A percentile compares a stretch with the other conserved stretches of the same genome.
Evolutionary conservation across 2,329 filamentous ascomycete genomes (phyloP).

Genomic region (Penicillium oxalicum): DNA sequence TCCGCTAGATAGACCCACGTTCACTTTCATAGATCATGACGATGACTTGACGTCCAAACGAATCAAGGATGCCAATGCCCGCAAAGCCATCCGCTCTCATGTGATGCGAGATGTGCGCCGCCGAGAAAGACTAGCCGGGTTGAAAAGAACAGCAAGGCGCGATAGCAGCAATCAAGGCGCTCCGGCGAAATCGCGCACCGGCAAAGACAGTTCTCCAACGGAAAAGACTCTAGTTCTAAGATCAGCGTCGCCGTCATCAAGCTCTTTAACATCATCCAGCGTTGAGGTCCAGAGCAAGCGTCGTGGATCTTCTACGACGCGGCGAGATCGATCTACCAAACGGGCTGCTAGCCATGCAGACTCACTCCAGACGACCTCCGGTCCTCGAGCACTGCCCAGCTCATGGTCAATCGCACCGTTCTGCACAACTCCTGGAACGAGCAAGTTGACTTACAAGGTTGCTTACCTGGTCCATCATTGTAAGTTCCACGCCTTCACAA

Average conservation of each 20-base stretch:
- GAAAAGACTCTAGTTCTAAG: conserved; percentile 13
- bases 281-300: background rate
- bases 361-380: conserved; percentile 12
- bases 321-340: conserved; percentile 12
- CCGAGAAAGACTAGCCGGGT: conserved; percentile 34
- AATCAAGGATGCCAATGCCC: conserved; percentile 35
- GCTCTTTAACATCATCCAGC: conserved; percentile 1
- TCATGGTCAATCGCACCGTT: conserved; percentile 27
- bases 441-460: conserved; percentile 22
- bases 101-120: conserved; percentile 41
- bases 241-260: conserved; percentile 11
- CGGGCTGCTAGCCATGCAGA: conserved; percentile 17
- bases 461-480: conserved; percentile 30
- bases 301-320: conserved; percentile 6
- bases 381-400: background rate
- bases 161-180: conserved; percentile 15
- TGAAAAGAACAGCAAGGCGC: conserved; percentile 31
- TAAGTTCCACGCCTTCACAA: conserved; percentile 15
- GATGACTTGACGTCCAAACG: conserved; percentile 35
- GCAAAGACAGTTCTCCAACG: conserved; percentile 6
- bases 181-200: conserved; percentile 6
- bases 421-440: conserved; percentile 26
- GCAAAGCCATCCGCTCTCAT: conserved; percentile 39
- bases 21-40: conserved; percentile 40
- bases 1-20: conserved; percentile 27